These are phyloP conservation scores for Blastocystis hominis DNA, from an alignment of 352 stramenopile genomes.

Conservation along the genomic window DNA sequence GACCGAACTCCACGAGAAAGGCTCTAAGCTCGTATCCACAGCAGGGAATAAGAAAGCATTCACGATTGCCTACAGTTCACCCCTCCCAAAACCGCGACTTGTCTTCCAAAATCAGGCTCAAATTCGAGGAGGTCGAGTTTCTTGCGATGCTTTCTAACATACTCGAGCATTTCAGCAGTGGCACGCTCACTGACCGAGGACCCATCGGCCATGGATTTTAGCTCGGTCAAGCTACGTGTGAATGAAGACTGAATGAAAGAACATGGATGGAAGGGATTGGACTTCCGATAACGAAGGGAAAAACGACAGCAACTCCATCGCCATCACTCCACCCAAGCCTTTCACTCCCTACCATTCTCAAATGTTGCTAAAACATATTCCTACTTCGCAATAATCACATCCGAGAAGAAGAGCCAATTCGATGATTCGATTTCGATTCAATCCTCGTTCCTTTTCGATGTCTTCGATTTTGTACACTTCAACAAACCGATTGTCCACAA, in stretches of 20 bases:
- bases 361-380: too few relatives aligned
- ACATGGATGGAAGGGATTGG: neutral
- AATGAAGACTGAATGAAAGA: neutral
- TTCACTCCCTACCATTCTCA: constrained; percentile 65
- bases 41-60: constrained; percentile 47
- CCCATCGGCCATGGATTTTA: neutral
- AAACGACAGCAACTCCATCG: constrained; percentile 73
- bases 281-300: constrained; percentile 63
- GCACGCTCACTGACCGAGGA: neutral
- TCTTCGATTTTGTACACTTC: constrained; percentile 87
- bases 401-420: constrained; percentile 79
- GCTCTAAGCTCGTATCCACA: constrained; percentile 1
- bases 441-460: constrained; percentile 79
- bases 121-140: neutral
- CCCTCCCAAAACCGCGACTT: neutral
- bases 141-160: neutral
- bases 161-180: constrained; percentile 12
- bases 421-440: constrained; percentile 79
- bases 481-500: constrained; percentile 95
- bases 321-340: constrained; percentile 77
- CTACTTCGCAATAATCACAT: constrained; percentile 82
- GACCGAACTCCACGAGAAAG: constrained; percentile 5
- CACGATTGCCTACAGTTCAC: neutral
- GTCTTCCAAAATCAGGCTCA: neutral
- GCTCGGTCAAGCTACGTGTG: neutral